These are phyloP conservation scores for Leucogyrophana mollusca DNA, from an alignment of 768 basidiomycete genomes.

Conservation along the genomic window DNA sequence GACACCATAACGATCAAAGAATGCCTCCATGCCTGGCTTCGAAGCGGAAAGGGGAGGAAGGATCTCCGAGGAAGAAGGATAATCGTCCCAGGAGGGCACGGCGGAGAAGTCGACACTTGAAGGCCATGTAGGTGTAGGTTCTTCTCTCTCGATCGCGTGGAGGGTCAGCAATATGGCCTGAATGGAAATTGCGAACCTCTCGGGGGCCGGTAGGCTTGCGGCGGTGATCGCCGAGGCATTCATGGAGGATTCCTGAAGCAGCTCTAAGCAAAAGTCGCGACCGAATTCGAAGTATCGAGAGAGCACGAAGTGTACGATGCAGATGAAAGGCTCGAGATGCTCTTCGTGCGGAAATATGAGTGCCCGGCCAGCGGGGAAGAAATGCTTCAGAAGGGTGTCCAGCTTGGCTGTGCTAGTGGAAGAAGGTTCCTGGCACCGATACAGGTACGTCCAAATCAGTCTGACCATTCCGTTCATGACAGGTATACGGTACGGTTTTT, in stretches of 20 bases:
- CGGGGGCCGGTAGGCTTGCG: slow-evolving; percentile 53
- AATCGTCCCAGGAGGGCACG: slow-evolving; percentile 56
- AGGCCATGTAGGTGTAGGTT: slow-evolving; percentile 74
- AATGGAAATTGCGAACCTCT: slow-evolving; percentile 70
- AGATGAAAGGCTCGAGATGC: slow-evolving; percentile 71
- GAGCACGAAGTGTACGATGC: slow-evolving; percentile 79
- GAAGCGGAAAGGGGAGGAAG: slow-evolving; percentile 53
- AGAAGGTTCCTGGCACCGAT: slow-evolving; percentile 82
- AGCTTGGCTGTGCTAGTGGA: slow-evolving; percentile 81
- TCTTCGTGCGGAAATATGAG: slow-evolving; percentile 69
- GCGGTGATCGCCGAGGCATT: slow-evolving; percentile 40
- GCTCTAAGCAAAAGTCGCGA: slow-evolving; percentile 74
- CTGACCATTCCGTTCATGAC: slow-evolving; percentile 83
- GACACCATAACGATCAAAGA: slow-evolving; percentile 64
- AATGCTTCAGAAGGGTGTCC: slow-evolving; percentile 68
- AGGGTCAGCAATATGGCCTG: slow-evolving; percentile 78
- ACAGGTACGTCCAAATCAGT: slow-evolving; percentile 92
- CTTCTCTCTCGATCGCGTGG: slow-evolving; percentile 70
- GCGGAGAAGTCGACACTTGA: slow-evolving; percentile 64
- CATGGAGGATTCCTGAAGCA: slow-evolving; percentile 69
- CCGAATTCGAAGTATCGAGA: slow-evolving; percentile 86
- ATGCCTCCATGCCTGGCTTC: slow-evolving; percentile 69
- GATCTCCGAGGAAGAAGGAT: slow-evolving; percentile 65
- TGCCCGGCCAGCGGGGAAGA: slow-evolving; percentile 74
- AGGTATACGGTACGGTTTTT: slow-evolving; percentile 66